Base-by-base conservation (phyloP, 2,329 filamentous ascomycete genomes). In the Zymoseptoria ardabiliae region DNA sequence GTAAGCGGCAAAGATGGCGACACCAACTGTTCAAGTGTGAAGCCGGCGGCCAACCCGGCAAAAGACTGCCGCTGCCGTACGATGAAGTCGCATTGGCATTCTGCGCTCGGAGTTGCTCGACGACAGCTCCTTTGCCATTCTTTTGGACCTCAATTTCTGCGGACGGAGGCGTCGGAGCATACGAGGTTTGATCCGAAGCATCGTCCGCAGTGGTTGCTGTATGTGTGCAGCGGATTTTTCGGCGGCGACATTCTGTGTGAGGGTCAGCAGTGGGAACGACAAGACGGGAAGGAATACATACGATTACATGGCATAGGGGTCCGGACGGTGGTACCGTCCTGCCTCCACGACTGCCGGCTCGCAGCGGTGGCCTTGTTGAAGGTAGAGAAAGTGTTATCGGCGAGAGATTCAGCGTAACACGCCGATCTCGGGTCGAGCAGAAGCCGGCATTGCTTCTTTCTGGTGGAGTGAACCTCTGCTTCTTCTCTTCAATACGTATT, bases 221-320 rank as follows among this genome's bases (percentile, higher is more conserved):
- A 65, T n/a, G n/a, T 22, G 63, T 59, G 52, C 63, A 65, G 23
- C 59, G 58, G 8, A 65, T 61, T 21, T 65, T 65, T 3, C 63
- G 55, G 22, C 54, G 45, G 10, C 63, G 58, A 21, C 63, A 64
- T 28, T 61, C 57, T 35, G 60, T 56, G 54, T 58, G 60, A 19
- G 62, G 58, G 13, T 58, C 51, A 35, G 57, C 28, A 11, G 8
- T 30, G 11, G 4, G 11, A 3, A 13, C 35, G 6, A 13, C 17
- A 7, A 7, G 13, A 45, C 3, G 10, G 17, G 35, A 41, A 13
- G 5, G 17, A 17, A 11, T 41, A 11, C 35, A n/a, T 17, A 13
- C 11, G 13, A 17, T 17, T 13, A 13, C 35, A 45, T 45, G 35
- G 35, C 35, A 45, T 45, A 13, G 35, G 35, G 2, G 35, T 45